Conservation (phyloP, 1,284 basidiomycete species). For the Omphalotus olearius region DNA sequence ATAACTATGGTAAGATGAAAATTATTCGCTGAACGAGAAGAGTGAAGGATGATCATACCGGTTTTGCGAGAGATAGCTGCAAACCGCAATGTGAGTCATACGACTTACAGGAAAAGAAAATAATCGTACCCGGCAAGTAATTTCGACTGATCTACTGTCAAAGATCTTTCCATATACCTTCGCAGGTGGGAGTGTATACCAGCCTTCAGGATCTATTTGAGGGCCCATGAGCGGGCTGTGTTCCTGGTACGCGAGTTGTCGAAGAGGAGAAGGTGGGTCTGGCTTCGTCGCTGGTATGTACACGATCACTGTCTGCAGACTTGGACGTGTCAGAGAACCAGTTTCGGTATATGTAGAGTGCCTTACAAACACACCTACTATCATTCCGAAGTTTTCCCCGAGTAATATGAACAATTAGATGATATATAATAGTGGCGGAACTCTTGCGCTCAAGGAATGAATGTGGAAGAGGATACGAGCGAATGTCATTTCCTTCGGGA, state of each 20-base stretch:
- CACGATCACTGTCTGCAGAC: conserved; percentile 26
- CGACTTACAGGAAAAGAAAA: background rate
- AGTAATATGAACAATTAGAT: conserved; percentile 29
- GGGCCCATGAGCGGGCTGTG: conserved; percentile 26
- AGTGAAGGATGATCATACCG: conserved; percentile 20
- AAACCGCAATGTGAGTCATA: background rate
- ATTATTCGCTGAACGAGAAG: background rate
- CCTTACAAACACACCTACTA: conserved; percentile 24
- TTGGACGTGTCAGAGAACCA: conserved; percentile 5
- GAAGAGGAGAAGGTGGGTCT: conserved; percentile 28
- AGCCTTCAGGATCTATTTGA: conserved; percentile 35
- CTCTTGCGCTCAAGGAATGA: conserved; percentile 30
- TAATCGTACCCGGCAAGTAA: conserved; percentile 21
- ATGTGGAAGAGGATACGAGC: conserved; percentile 23
- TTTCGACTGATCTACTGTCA: conserved; percentile 24
- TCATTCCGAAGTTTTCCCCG: conserved; percentile 31
- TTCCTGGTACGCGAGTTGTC: conserved; percentile 31
- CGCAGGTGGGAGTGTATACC: conserved; percentile 27
- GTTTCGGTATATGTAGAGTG: background rate
- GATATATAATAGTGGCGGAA: conserved; percentile 29
- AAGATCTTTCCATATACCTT: conserved; percentile 30
- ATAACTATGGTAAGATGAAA: conserved; percentile 22
- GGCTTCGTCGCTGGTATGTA: conserved; percentile 34
- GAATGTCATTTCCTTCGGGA: background rate
- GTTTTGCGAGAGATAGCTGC: conserved; percentile 33